Base-by-base conservation (phyloP, 495 filamentous ascomycete species). In the Xylaria venustula region DNA sequence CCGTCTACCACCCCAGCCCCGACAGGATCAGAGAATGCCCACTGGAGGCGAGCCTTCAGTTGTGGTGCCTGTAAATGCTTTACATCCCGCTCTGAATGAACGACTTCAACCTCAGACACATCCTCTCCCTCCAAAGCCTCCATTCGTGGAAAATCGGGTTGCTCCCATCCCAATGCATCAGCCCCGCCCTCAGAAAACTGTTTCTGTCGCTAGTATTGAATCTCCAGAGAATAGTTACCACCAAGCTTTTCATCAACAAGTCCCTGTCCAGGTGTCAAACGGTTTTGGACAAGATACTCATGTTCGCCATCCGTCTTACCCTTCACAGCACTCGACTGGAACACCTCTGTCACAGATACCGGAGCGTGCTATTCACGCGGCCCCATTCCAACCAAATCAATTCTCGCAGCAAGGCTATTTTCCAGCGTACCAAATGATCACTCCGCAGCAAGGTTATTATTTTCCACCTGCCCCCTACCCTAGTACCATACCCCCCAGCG, bases 321-420 rank as follows among this genome's bases (percentile, higher is more conserved):
- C 90, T 22, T 87, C 86, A 55, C 91, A 95, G 63, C 72, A 86
- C 26, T 89, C 92, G 20, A 82, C 81, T 5, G 88, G 87, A n/a
- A 97, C 94, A 12, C 93, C 94, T 1, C 82, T 96, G 30, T 94
- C 93, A 1, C 92, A 97, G 56, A 95, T 98, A 55, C 94, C 94
- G 7, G 94, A 98, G 72, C 89, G 91, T 55, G 91, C 92, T 14
- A 90, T 97, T 41, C 92, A 98, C 66, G 94, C 95, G 22, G 88
- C 88, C 48, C 87, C 93, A 7, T 98, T 97, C 77, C 93, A 97
- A 64, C 92, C 91, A 15, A 88, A 86, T 46, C 76, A 78, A 32
- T 90, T 84, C 59, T 75, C 81, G 11, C 84, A 85, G 63, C 78
- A 82, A n/a, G 84, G 75, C 12, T 92, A 85, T 71, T 93, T 90